Conservation (phyloP, 192 early-diverging fungal genomes). For the Martensiomyces pterosporus region DNA sequence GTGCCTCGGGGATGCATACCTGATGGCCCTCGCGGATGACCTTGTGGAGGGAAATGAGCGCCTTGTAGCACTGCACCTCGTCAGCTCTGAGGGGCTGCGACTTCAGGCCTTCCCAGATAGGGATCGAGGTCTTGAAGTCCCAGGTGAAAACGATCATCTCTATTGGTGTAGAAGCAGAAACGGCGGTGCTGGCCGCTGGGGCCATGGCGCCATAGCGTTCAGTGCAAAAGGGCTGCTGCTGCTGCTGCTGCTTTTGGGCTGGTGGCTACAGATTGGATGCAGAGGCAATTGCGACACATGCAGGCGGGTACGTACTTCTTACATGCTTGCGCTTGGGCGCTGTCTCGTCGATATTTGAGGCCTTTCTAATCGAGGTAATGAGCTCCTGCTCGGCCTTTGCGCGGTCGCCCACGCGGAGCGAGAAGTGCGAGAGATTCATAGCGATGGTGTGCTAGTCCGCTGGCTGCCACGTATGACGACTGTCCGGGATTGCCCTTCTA, state of each 20-base stretch:
- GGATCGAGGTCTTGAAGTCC: conserved; percentile 82
- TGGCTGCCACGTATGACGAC: no score
- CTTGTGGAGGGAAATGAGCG: conserved; percentile 92
- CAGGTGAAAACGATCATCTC: conserved; percentile 91
- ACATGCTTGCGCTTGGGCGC: conserved; percentile 99
- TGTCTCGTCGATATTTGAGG: conserved; percentile 79
- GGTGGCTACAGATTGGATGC: no score
- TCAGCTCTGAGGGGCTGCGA: conserved; percentile 84
- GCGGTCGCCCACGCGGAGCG: conserved; percentile 56
- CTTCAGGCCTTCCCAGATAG: conserved; percentile 83
- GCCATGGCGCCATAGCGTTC: no score
- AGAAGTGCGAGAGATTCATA: conserved; percentile 47
- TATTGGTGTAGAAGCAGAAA: no score
- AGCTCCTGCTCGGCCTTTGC: conserved; percentile 84
- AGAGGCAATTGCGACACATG: no score
- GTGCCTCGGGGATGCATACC: conserved; percentile 75
- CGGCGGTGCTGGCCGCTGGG: no score
- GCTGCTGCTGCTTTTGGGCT: no score
- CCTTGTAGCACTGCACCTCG: conserved; percentile 96
- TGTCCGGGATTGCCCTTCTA: no score
- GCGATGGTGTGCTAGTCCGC: no score
- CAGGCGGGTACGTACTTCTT: conserved; percentile 28
- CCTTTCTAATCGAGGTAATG: conserved; percentile 85
- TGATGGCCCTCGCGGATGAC: conserved; percentile 90
- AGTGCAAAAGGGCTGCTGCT: not conserved